Conservation (phyloP, 169 alveolate species). For the Plasmodium billcollinsi region DNA sequence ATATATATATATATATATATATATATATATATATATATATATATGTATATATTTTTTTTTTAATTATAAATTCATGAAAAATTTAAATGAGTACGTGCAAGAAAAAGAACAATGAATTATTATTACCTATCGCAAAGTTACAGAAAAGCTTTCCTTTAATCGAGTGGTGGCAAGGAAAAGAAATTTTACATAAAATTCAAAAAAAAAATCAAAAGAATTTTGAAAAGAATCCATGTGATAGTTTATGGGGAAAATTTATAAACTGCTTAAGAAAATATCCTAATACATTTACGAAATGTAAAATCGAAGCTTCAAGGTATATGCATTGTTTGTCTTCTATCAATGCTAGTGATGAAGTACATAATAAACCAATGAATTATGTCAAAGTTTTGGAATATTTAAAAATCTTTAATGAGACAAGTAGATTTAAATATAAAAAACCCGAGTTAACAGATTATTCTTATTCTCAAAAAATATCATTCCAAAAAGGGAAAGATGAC, state of each 20-base stretch:
- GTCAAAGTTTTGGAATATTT: conserved; percentile 65
- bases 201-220: conserved; percentile 55
- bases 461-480: conserved; percentile 41
- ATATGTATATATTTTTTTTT: not conserved
- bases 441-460: conserved; percentile 67
- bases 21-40: conserved; percentile 5
- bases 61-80: not conserved
- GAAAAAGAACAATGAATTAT: conserved; percentile 59
- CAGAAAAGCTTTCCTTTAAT: conserved; percentile 71
- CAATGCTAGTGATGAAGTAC: conserved; percentile 31
- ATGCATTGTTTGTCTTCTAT: conserved; percentile 68
- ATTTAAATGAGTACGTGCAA: conserved; percentile 64
- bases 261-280: conserved; percentile 75
- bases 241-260: conserved; percentile 77
- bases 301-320: conserved; percentile 61
- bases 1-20: not conserved
- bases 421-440: conserved; percentile 63
- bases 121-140: conserved; percentile 67
- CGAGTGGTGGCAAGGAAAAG: conserved; percentile 78
- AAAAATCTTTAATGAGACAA: conserved; percentile 73
- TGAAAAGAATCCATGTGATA: conserved; percentile 72
- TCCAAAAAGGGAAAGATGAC: conserved; percentile 13
- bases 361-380: conserved; percentile 41
- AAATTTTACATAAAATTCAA: conserved; percentile 72
- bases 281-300: conserved; percentile 67